Evolutionary conservation across 208 protist species (phyloP), one percentile per base, ranked within the genome.

Genomic region (Trypanosoma melophagium): DNA sequence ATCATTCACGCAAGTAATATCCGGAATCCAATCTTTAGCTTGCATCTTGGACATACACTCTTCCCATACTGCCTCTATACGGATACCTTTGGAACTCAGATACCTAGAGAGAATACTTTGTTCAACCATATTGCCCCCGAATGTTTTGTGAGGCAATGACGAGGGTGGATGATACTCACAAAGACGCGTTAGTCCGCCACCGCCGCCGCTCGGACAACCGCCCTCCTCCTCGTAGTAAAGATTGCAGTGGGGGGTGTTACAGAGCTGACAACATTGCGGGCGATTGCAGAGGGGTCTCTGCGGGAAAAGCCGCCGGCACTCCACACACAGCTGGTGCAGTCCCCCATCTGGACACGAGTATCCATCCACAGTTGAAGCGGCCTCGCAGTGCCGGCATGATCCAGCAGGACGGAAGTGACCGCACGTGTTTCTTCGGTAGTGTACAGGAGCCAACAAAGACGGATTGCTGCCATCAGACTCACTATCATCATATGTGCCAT

Each of bases 251-350:
- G 89, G 74, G 0, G 52, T 45, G 35, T 62, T 78, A 74, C 93
- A 97, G 8, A 97, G 68, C 45, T 86, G 78, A 72, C 93, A 95
- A 21, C 78, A 70, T 73, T 95, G 89, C 50, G 86, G 81, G 0
- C 77, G 76, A n/a, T 63, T 71, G 42, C 84, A 92, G 5, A 94
- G 77, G 3, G 91, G 88, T 10, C 91, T 81, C 38, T 91, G 77
- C 0, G 91, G 82, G 60, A 93, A 96, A 19, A 64, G 58, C n/a
- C 25, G 16, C 21, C 58, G 12, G 61, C 89, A 95, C 5, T 66
- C 54, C 7, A 22, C 0, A 59, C 92, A 96, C 7, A 14, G 38
- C 14, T 85, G 69, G 54, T 95, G 93, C 0, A 81, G 58, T 14
- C 68, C 79, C 35, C 69, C 70, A 12, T n/a, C 44, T 5, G 77